Evolutionary conservation across 1,284 basidiomycete genomes (phyloP), one percentile per base, ranked within the genome.

Genomic region (Cerioporus squamosus): DNA sequence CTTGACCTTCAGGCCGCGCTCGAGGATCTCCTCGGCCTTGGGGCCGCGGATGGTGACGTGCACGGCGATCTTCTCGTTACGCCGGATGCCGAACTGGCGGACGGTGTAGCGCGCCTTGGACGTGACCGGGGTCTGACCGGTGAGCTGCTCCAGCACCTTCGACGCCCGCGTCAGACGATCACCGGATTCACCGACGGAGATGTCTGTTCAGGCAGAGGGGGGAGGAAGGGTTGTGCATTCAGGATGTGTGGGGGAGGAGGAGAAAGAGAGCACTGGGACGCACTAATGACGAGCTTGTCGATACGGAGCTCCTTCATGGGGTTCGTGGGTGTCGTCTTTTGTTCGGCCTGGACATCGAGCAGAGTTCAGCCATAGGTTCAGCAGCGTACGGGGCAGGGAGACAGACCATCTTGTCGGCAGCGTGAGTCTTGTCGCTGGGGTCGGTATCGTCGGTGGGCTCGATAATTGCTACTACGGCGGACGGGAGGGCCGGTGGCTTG

Each of bases 71-170:
- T 99, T 98, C 83, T 99, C 97, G 86, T 99, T 99, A 84, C 97
- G 93, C 77, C 97, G 94, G 84, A 99, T 99, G 77, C 94, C 93
- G 83, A 99, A 99, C 59, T 94, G 94, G 74, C 97, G 95, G 79
- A 99, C 95, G 72, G 97, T 99, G 93, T 97, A 99, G 71, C 97
- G 94, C 65, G 97, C 97, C 87, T 98, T 99, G 78, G 95, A 97
- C 71, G 97, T 98, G 70, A 99, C 97, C 74, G 97, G 97, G 59
- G 97, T 95, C 85, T 99, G 97, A 74, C 97, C 97, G 69, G 97
- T 99, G 65, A 99, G 91, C 82, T 99, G 97, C 82, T 99, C 97
- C 73, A 99, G 85, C 68, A 99, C 97, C 83, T 99, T 99, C 78
- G 97, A 95, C 62, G 97, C 97, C 83, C 97, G 93, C 68, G 97